Conservation (phyloP, 2,329 filamentous ascomycete species). For the Rhexocercosporidium sp. region DNA sequence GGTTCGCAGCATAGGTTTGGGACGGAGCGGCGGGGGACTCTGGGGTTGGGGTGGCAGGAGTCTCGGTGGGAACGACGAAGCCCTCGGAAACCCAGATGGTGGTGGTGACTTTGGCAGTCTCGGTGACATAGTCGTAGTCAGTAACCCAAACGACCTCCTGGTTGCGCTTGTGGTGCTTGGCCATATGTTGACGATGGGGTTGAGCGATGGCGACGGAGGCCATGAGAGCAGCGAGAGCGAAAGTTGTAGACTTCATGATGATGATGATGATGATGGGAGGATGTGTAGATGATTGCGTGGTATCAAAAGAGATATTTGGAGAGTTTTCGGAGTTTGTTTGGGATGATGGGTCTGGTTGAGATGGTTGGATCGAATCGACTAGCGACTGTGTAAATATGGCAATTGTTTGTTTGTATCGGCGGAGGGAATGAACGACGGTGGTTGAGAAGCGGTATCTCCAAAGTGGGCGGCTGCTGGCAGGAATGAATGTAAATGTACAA, state of each 20-base stretch:
- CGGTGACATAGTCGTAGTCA: conserved; percentile 51
- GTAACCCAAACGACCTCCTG: conserved; percentile 53
- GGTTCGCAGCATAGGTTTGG: conserved; percentile 17
- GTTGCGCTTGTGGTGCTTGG: conserved; percentile 34
- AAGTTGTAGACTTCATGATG: conserved; percentile 44
- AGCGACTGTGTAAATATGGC: conserved; percentile 11
- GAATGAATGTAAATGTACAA: conserved; percentile 23
- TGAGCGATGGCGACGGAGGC: conserved; percentile 40
- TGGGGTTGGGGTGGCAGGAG: conserved; percentile 13
- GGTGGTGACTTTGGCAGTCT: conserved; percentile 47
- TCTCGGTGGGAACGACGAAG: conserved; percentile 22
- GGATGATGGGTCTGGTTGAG: neutral
- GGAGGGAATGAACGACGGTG: conserved; percentile 21
- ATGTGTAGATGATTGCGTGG: neutral
- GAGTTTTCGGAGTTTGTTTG: neutral
- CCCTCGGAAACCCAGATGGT: conserved; percentile 49
- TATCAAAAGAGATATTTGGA: neutral
- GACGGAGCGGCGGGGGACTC: conserved; percentile 21
- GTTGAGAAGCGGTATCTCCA: conserved; percentile 26
- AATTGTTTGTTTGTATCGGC: conserved; percentile 8
- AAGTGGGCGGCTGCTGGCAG: conserved; percentile 9
- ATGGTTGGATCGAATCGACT: conserved; percentile 13
- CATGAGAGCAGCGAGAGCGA: conserved; percentile 39
- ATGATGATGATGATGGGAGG: no score
- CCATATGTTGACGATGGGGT: conserved; percentile 42